Evolutionary conservation across 257 asterid species (phyloP).

Genomic region (Galeopsis tetrahit): DNA sequence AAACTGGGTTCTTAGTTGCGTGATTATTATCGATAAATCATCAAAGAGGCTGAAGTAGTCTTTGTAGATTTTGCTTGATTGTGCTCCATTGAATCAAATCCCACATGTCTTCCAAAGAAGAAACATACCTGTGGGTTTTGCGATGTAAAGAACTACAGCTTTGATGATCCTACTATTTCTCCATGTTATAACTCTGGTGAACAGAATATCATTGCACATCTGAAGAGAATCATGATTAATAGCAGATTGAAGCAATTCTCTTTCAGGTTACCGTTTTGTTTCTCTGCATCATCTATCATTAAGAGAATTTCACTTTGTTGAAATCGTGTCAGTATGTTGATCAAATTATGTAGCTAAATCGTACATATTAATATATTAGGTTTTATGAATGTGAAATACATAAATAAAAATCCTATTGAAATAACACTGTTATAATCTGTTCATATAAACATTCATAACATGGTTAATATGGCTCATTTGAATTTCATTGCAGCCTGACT

Average conservation of each 20-base stretch:
- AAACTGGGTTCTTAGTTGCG: neutral
- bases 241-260: neutral
- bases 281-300: neutral
- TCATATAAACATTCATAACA: neutral
- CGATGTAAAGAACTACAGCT: neutral
- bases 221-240: neutral
- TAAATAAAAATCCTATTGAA: neutral
- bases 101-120: neutral
- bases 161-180: neutral
- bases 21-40: neutral
- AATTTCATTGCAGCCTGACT: neutral
- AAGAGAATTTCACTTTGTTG: constrained; percentile 8
- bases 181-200: neutral
- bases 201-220: neutral
- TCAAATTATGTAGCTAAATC: neutral
- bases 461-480: neutral
- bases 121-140: neutral
- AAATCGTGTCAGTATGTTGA: neutral
- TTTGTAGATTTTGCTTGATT: neutral
- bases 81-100: neutral
- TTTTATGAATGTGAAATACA: neutral
- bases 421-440: neutral
- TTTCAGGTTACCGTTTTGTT: neutral
- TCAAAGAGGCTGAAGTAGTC: neutral
- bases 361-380: neutral